A percentile compares a stretch with the other conserved stretches of the same genome.
Evolutionary conservation across 495 filamentous ascomycete species (phyloP).

Genomic region (Thermothielavioides terrestris): DNA sequence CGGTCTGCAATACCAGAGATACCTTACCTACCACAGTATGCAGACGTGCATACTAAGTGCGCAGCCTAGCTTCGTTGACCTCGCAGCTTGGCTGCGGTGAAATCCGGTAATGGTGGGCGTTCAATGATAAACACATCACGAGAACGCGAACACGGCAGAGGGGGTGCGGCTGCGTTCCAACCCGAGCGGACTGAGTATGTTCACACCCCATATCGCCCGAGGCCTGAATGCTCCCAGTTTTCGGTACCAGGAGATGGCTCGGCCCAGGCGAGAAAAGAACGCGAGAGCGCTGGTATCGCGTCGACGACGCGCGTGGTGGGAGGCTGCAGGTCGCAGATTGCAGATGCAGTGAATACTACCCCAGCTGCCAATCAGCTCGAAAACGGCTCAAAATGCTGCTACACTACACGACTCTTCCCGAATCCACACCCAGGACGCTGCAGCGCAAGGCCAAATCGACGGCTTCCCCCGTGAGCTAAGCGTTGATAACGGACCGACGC

Average conservation of each 20-base stretch:
- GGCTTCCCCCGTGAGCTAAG: not conserved
- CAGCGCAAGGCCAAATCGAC: not conserved
- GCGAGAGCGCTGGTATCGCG: not conserved
- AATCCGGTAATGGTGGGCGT: too few relatives aligned
- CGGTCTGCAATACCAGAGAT: too few relatives aligned
- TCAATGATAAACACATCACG: too few relatives aligned
- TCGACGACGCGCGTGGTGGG: not conserved
- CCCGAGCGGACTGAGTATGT: not conserved
- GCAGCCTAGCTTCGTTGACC: too few relatives aligned
- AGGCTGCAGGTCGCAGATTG: too few relatives aligned
- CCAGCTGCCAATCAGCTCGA: too few relatives aligned
- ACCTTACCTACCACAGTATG: too few relatives aligned
- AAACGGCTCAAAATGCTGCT: too few relatives aligned
- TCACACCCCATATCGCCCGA: conserved; percentile 1
- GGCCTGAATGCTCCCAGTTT: not conserved
- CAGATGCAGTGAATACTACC: not conserved
- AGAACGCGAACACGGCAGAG: not conserved
- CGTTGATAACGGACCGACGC: not conserved
- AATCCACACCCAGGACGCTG: not conserved
- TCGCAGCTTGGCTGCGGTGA: too few relatives aligned
- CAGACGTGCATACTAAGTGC: too few relatives aligned
- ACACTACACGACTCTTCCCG: too few relatives aligned
- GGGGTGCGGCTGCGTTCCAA: not conserved
- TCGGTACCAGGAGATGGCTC: not conserved
- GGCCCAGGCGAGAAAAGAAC: not conserved